These are phyloP conservation scores for Alternaria ethzedia DNA, from an alignment of 2,329 filamentous ascomycete genomes.

Conservation along the genomic window DNA sequence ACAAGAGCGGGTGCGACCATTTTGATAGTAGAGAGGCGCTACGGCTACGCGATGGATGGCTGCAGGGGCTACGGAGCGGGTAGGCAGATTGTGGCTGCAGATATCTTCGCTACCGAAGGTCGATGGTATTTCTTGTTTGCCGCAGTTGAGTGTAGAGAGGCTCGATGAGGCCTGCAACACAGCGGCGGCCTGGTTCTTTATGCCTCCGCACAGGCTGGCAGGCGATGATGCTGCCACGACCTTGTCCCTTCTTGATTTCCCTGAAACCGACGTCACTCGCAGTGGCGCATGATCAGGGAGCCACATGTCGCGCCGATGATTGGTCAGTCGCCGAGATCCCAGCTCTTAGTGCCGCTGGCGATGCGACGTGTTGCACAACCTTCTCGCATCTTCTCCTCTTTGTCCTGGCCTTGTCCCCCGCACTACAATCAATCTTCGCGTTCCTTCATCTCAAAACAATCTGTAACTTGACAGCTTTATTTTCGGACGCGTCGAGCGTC, in stretches of 20 bases:
- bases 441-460: conserved; percentile 1
- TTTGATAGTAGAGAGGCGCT: conserved; percentile 4
- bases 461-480: conserved; percentile 4
- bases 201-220: conserved; percentile 5
- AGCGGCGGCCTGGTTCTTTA: conserved; percentile 25
- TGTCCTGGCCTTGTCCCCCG: neutral
- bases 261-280: conserved; percentile 10
- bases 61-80: neutral
- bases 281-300: conserved; percentile 23
- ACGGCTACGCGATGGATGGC: conserved; percentile 1
- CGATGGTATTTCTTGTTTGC: neutral
- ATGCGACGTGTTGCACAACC: conserved; percentile 16
- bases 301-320: conserved; percentile 10
- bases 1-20: conserved; percentile 51
- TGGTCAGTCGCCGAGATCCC: conserved; percentile 12
- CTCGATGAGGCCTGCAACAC: neutral
- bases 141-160: neutral
- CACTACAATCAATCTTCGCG: neutral
- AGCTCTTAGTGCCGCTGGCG: conserved; percentile 1
- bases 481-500: neutral
- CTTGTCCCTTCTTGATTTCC: conserved; percentile 7
- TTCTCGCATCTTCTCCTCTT: conserved; percentile 12
- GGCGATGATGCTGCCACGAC: conserved; percentile 30
- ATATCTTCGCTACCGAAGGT: neutral
- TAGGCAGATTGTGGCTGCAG: conserved; percentile 6